These are phyloP conservation scores for Lagerstroemia speciosa DNA, from an alignment of 345 rosid genomes.

Conservation along the genomic window DNA sequence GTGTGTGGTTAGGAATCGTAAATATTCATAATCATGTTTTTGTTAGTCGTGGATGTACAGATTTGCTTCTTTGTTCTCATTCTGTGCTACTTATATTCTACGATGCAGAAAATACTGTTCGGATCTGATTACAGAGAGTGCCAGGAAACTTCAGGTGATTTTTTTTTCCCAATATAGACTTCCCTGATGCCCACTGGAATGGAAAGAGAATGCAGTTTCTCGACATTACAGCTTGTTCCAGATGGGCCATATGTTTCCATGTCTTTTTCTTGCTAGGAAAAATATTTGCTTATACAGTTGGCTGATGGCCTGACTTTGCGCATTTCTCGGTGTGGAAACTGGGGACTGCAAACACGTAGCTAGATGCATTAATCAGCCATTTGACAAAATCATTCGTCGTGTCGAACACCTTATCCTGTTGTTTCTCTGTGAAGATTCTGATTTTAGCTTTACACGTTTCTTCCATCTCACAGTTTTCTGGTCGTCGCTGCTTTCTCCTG, in stretches of 20 bases:
- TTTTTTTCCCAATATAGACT: slow-evolving; percentile 1
- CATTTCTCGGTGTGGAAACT: background rate
- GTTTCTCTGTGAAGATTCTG: background rate
- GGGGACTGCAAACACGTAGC: background rate
- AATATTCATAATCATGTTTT: background rate
- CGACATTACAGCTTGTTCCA: background rate
- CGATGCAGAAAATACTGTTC: slow-evolving; percentile 57
- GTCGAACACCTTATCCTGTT: background rate
- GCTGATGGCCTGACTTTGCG: background rate
- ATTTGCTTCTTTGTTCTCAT: background rate
- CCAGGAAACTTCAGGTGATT: slow-evolving; percentile 61
- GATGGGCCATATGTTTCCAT: background rate
- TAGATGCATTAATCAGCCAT: background rate
- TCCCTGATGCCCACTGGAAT: background rate
- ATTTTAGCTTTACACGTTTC: background rate
- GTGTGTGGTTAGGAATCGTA: slow-evolving; percentile 5
- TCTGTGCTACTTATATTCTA: background rate
- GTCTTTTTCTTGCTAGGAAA: background rate
- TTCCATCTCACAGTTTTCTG: slow-evolving; percentile 50
- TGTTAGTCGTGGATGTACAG: slow-evolving; percentile 4
- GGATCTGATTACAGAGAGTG: slow-evolving; percentile 49
- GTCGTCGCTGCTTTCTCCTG: slow-evolving; percentile 81
- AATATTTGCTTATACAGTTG: background rate
- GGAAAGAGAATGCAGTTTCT: background rate
- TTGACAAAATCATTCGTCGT: background rate